Percentiles rank a stretch among this genome's conserved stretches.
These are phyloP conservation scores for Panicum miliaceum DNA, from an alignment of 176 grass and related monocot genomes.

Conservation along the genomic window DNA sequence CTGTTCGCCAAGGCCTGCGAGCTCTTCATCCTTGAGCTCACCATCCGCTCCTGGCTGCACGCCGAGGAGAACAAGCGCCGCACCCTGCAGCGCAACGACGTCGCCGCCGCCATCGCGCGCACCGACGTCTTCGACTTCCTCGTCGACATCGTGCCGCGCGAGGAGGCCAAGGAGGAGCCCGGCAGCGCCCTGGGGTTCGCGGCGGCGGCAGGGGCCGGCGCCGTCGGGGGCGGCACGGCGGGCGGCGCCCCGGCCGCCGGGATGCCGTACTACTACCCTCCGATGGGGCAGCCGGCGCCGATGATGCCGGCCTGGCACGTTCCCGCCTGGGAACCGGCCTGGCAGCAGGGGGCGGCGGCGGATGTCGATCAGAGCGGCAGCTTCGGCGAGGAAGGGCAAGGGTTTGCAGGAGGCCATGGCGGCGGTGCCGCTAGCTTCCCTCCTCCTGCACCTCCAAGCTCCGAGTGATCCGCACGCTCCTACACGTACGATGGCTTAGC, in stretches of 20 bases:
- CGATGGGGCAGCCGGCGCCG: conserved; percentile 66
- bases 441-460: conserved; percentile 50
- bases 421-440: conserved; percentile 44
- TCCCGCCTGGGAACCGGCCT: conserved; percentile 66
- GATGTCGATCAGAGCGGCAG: conserved; percentile 53
- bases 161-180: conserved; percentile 80
- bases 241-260: conserved; percentile 43
- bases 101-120: conserved; percentile 87
- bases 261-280: conserved; percentile 73
- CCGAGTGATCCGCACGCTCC: conserved; percentile 37
- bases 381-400: conserved; percentile 63
- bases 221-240: not conserved
- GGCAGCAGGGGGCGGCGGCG: conserved; percentile 56
- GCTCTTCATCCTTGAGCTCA: conserved; percentile 89
- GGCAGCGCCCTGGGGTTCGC: conserved; percentile 63
- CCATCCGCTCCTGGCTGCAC: conserved; percentile 83
- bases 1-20: conserved; percentile 82
- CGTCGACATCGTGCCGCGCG: conserved; percentile 85
- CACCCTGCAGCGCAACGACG: conserved; percentile 80
- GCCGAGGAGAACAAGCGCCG: conserved; percentile 90
- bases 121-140: conserved; percentile 99
- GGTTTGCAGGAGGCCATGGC: conserved; percentile 47
- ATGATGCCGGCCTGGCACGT: conserved; percentile 75
- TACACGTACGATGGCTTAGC: not conserved
- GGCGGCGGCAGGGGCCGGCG: conserved; percentile 11